Conservation (phyloP, 129 eudicot genomes). For the Lactuca sativa region DNA sequence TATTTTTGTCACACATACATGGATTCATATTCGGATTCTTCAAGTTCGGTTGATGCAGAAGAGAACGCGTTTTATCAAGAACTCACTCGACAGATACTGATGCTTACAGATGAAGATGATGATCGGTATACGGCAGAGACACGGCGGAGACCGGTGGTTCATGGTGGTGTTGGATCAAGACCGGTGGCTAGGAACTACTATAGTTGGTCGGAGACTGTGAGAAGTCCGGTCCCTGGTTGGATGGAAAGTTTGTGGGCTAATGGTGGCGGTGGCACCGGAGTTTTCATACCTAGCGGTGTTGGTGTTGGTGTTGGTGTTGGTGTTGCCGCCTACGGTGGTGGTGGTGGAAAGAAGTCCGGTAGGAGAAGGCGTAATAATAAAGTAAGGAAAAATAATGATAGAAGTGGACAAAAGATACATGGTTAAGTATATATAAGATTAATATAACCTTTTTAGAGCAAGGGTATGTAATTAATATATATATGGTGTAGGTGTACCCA, state of each 20-base stretch:
- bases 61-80: conserved; percentile 32
- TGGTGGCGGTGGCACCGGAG: conserved; percentile 37
- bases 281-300: conserved; percentile 29
- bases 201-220: conserved; percentile 25
- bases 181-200: conserved; percentile 21
- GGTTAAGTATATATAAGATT: neutral
- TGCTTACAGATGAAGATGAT: conserved; percentile 39
- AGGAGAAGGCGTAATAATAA: conserved; percentile 30
- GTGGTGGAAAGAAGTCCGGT: conserved; percentile 16
- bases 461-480: too few relatives aligned
- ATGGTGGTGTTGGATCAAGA: conserved; percentile 25
- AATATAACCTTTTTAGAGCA: neutral
- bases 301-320: neutral
- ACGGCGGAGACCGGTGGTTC: conserved; percentile 14
- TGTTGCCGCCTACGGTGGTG: neutral
- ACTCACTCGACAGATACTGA: conserved; percentile 34
- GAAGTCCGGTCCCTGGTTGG: conserved; percentile 30
- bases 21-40: conserved; percentile 27
- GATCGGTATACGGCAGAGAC: neutral
- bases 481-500: too few relatives aligned
- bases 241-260: conserved; percentile 34
- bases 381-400: conserved; percentile 17
- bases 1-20: conserved; percentile 12
- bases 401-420: conserved; percentile 25
- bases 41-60: conserved; percentile 7